Evolutionary conservation across 2,329 filamentous ascomycete species (phyloP).

Genomic region (Cryphonectria naterciae): DNA sequence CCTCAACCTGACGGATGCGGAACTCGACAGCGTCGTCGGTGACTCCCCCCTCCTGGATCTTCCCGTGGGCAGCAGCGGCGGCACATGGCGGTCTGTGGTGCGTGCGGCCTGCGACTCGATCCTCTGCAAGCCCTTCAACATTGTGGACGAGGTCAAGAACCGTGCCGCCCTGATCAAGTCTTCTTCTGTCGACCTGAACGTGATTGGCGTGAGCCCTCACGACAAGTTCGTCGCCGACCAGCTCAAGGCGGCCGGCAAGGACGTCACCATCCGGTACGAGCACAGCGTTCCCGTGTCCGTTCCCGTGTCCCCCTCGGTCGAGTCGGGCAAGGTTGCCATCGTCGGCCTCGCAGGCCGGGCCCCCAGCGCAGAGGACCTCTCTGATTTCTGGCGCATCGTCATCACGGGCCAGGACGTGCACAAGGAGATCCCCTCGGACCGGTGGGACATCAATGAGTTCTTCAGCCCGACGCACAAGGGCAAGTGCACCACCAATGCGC

Average conservation of each 20-base stretch:
- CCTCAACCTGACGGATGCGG: slow-evolving; percentile 18
- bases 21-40: slow-evolving; percentile 18
- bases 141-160: slow-evolving; percentile 20
- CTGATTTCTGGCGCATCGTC: slow-evolving; percentile 33
- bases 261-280: slow-evolving; percentile 20
- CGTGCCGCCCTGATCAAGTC: slow-evolving; percentile 9
- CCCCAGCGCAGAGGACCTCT: slow-evolving; percentile 35
- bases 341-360: slow-evolving; percentile 43
- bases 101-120: slow-evolving; percentile 19
- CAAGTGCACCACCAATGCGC: slow-evolving; percentile 22
- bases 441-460: slow-evolving; percentile 26
- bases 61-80: slow-evolving; percentile 7
- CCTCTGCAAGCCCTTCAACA: slow-evolving; percentile 24
- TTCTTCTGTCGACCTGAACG: slow-evolving; percentile 9
- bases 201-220: slow-evolving; percentile 19
- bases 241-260: slow-evolving; percentile 22
- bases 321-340: slow-evolving; percentile 40
- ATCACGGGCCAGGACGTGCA: slow-evolving; percentile 26
- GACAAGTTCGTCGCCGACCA: slow-evolving; percentile 23
- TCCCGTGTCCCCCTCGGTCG: slow-evolving; percentile 7
- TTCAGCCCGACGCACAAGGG: slow-evolving; percentile 22
- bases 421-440: slow-evolving; percentile 25
- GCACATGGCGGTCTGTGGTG: slow-evolving; percentile 14
- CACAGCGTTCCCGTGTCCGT: slow-evolving; percentile 10
- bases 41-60: slow-evolving; percentile 19